Evolutionary conservation across 75 land plant species (phyloP), one percentile per base, ranked within the genome.

Genomic region (Ceratopteris richardii): DNA sequence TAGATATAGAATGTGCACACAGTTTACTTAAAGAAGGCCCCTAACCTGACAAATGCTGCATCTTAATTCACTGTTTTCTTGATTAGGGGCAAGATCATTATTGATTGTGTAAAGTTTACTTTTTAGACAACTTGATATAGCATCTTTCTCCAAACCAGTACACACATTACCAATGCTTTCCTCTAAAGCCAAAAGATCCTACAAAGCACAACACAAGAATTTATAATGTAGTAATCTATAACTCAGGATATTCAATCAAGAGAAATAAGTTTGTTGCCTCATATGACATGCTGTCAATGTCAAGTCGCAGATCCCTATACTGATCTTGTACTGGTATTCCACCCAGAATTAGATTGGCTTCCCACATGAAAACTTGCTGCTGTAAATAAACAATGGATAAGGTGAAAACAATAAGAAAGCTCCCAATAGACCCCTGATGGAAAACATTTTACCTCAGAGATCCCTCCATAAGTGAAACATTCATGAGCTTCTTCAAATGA

Each of bases 161-260:
- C 66, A 71, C 13, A 85, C 88, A 58, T 72, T 77, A 21, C 88
- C 88, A 17, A 85, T 85, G n/a, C 67, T 65, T 57, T 85, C 88
- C 66, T 70, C 84, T 24, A 85, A 31, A 0, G 78, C 88, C 53
- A 84, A 44, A 14, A 84, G 44, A 31, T 84, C 88, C 88, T 84
- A 65, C 22, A 12, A 44, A n/a, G 30, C 36, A 14, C 17, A 46
- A 2, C 3, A 2, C 50, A 46, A 19, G 1, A 42, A 14, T 28
- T 20, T n/a, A 40, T 36, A 12, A 24, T 9, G 13, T 16, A 37
- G 5, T 0, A 22, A 27, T 40, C 13, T 14, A 40, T 10, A 40
- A 40, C 42, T 40, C 9, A 40, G 42, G 9, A 40, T 40, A 10
- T 9, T 40, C 13, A 40, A 10, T 10, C 9, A 40, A 40, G 13